Percentiles rank a stretch among this genome's conserved stretches.
Evolutionary conservation across 768 basidiomycete species (phyloP).

Genomic region (Lanmaoa rubissima): DNA sequence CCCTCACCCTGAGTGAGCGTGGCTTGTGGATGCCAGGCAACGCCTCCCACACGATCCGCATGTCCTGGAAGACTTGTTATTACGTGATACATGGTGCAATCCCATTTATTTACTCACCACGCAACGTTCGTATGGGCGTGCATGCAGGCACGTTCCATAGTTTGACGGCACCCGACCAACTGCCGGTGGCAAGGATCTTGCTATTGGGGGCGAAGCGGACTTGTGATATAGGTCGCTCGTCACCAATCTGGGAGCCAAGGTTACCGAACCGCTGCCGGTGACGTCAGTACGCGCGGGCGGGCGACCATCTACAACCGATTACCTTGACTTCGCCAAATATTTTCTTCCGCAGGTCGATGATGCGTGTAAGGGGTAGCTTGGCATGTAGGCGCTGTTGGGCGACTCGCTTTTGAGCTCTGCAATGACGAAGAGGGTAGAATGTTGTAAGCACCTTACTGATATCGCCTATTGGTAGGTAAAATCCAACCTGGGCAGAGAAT

Average conservation of each 20-base stretch:
- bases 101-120: slow-evolving; percentile 49
- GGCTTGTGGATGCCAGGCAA: slow-evolving; percentile 97
- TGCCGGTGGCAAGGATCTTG: slow-evolving; percentile 83
- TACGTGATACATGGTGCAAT: background rate
- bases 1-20: slow-evolving; percentile 66
- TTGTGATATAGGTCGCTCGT: slow-evolving; percentile 90
- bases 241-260: slow-evolving; percentile 96
- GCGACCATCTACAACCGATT: slow-evolving; percentile 13
- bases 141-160: slow-evolving; percentile 95
- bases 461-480: slow-evolving; percentile 54
- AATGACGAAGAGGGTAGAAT: slow-evolving; percentile 39
- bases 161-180: slow-evolving; percentile 95
- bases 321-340: slow-evolving; percentile 91
- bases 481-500: slow-evolving; percentile 92
- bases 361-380: slow-evolving; percentile 78
- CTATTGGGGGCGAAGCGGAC: slow-evolving; percentile 95
- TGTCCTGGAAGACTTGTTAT: slow-evolving; percentile 55
- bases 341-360: slow-evolving; percentile 91
- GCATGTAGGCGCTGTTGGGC: slow-evolving; percentile 91
- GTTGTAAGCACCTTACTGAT: slow-evolving; percentile 77
- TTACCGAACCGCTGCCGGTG: slow-evolving; percentile 76
- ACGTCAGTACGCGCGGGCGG: background rate
- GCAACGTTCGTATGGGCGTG: slow-evolving; percentile 69
- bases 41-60: slow-evolving; percentile 87
- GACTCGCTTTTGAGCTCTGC: slow-evolving; percentile 94